Evolutionary conservation across 345 rosid genomes (phyloP), one percentile per base, ranked within the genome.

Genomic region (Ceriops tagal): DNA sequence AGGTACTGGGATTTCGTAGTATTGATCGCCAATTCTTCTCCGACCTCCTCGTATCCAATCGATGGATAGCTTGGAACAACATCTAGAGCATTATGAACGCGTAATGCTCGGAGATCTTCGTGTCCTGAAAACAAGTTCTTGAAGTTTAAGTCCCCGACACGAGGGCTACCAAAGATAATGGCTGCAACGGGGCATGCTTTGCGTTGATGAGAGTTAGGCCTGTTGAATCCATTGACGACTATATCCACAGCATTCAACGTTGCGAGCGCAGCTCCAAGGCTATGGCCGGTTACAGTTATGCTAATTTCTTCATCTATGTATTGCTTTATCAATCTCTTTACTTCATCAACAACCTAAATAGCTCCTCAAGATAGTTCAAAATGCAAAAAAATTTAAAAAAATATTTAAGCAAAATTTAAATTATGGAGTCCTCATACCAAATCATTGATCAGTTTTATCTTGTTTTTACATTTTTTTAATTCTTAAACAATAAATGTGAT

Each of bases 41-140:
- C 97, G 0, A 91, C 87, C 26, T 91, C 93, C 0, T 80, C 49
- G 31, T 88, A 93, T 11, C 87, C 91, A 13, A 85, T 34, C 0
- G 85, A 34, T 27, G 97, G 98, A 68, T 87, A 87, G 56, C 73
- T 79, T 0, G 93, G 97, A 63, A 93, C 85, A 3, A 87, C 30
- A 73, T 93, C 98, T 0, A 75, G 65, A 10, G 75, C 76, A 35
- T 93, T 93, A 6, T 77, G 75, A 20, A 85, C 27, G 16, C 28
- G 59, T 22, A 71, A 35, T 21, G 51, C 24, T 30, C 24, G 55
- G 19, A 65, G 34, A 20, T 71, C 65, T 56, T 22, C 2, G 30
- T 20, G 1, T 8, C 62, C 18, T 0, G 51, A 22, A n/a, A 65
- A 64, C 8, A 65, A 5, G 16, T 15, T 19, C 47, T 65, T 71